These are phyloP conservation scores for Pseudisothecium myosuroides DNA, from an alignment of 225 moss, liverwort and hornwort species.

Conservation along the genomic window DNA sequence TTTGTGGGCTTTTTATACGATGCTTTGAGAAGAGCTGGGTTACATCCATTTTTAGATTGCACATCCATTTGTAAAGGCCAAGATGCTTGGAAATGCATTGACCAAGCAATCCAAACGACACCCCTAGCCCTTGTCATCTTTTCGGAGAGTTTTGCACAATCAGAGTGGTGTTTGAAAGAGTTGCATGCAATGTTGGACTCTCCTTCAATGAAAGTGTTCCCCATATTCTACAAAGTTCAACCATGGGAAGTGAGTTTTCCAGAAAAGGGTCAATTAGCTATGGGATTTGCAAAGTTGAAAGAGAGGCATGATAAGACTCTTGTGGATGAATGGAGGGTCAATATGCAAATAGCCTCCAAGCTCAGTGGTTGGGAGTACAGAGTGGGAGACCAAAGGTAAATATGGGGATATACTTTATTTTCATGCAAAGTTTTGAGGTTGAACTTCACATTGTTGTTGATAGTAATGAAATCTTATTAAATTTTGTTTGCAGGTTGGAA, in stretches of 20 bases:
- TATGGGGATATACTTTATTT: fast-evolving
- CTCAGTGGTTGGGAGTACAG: not conserved
- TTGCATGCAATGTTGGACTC: not conserved
- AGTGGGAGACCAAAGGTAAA: not conserved
- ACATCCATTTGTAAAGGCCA: not conserved
- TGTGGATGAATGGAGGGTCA: not conserved
- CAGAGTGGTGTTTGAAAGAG: not conserved
- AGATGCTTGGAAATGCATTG: not conserved
- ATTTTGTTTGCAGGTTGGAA: not conserved
- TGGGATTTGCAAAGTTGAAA: fast-evolving
- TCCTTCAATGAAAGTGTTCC: not conserved
- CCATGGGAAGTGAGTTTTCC: not conserved
- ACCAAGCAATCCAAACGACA: not conserved
- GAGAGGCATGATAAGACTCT: not conserved
- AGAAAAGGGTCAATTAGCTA: not conserved
- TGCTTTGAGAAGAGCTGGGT: not conserved
- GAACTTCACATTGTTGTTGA: not conserved
- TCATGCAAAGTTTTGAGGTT: not conserved
- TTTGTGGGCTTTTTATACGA: not conserved
- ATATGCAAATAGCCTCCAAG: not conserved
- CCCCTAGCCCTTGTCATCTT: not conserved
- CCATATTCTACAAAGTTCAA: not conserved
- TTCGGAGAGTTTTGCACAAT: not conserved
- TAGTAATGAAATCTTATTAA: not conserved
- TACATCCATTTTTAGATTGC: not conserved